Conservation (phyloP, 768 basidiomycete genomes). For the Mycena vitilis region DNA sequence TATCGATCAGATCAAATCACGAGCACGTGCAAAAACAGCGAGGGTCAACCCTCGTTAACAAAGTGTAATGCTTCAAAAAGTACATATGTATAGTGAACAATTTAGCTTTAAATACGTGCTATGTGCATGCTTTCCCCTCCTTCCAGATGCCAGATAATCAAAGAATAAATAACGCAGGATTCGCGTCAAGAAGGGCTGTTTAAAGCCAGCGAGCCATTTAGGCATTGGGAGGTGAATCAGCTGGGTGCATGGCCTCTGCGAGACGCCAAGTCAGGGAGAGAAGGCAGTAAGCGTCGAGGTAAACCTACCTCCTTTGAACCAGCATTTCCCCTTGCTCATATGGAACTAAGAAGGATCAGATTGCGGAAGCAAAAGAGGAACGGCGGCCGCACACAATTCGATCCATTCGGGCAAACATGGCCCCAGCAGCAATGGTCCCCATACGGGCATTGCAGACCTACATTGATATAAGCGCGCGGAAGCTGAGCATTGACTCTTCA, state of each 20-base stretch:
- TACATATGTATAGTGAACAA: conserved; percentile 34
- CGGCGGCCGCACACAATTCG: conserved; percentile 54
- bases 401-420: conserved; percentile 84
- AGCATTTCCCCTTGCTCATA: conserved; percentile 83
- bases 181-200: conserved; percentile 19
- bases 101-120: conserved; percentile 30
- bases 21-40: neutral
- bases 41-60: neutral
- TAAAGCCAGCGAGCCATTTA: neutral
- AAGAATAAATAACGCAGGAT: conserved; percentile 23
- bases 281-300: neutral
- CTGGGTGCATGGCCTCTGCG: conserved; percentile 60
- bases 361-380: neutral
- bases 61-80: neutral
- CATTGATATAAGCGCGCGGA: neutral
- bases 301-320: conserved; percentile 81
- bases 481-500: neutral
- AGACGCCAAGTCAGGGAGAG: neutral
- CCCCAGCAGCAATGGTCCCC: conserved; percentile 86
- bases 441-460: conserved; percentile 81
- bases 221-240: conserved; percentile 23
- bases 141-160: conserved; percentile 22
- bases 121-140: conserved; percentile 29
- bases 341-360: conserved; percentile 51
- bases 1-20: neutral